Evolutionary conservation across 2,329 filamentous ascomycete species (phyloP).

Genomic region (Penicillium sp.): DNA sequence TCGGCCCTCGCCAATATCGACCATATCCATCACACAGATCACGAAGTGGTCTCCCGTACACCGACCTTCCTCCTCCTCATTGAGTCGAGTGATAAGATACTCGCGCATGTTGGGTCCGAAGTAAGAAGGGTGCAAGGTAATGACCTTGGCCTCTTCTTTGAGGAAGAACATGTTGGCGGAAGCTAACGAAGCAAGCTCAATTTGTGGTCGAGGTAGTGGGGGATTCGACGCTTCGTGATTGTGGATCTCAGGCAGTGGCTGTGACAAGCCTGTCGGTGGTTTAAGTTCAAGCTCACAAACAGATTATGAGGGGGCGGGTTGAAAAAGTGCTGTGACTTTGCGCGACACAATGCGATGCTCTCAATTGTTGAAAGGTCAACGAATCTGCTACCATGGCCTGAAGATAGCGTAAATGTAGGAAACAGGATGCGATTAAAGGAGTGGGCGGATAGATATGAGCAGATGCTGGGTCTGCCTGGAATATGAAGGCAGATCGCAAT

Average conservation of each 20-base stretch:
- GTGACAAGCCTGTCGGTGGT: not conserved
- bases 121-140: conserved; percentile 94
- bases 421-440: not conserved
- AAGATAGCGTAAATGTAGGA: not conserved
- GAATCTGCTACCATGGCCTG: conserved; percentile 12
- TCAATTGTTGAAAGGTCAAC: conserved; percentile 1
- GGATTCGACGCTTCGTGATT: not conserved
- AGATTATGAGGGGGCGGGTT: not conserved
- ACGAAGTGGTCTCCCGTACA: conserved; percentile 97
- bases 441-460: not conserved
- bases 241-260: not conserved
- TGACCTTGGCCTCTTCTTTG: conserved; percentile 90
- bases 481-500: conserved; percentile 8
- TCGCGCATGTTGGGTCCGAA: conserved; percentile 93
- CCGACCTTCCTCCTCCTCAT: conserved; percentile 91
- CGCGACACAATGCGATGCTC: not conserved
- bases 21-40: conserved; percentile 95
- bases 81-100: conserved; percentile 82
- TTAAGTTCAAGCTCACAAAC: not conserved
- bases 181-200: not conserved
- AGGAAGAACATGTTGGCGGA: conserved; percentile 85
- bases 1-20: conserved; percentile 89
- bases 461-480: not conserved
- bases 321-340: not conserved
- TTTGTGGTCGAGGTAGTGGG: not conserved